Percentiles rank a stretch among this genome's conserved stretches.
phyloP scores from a whole-genome alignment of 2,329 filamentous ascomycete genomes.

The Beauveria varroae region DNA sequence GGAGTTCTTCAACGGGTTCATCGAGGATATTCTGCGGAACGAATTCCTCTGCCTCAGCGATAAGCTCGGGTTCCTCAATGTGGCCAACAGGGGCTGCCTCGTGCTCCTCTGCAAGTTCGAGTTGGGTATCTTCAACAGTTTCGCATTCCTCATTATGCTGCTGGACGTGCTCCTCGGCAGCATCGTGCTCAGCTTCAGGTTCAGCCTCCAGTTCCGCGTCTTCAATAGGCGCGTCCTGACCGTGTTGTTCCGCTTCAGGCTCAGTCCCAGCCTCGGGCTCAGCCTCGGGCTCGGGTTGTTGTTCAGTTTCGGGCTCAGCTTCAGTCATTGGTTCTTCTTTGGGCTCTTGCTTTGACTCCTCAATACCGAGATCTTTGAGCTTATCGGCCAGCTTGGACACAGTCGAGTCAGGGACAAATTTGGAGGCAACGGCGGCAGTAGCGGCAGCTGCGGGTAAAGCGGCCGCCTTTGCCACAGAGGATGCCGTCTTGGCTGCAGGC shows the following conservation, averaged over 20 bases:
- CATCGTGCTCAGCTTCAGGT: slow-evolving; percentile 3
- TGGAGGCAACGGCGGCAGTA: not conserved
- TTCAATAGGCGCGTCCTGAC: not conserved
- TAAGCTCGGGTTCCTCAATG: slow-evolving; percentile 1
- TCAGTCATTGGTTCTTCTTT: not conserved
- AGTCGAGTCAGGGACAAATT: not conserved
- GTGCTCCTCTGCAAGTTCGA: slow-evolving; percentile 7
- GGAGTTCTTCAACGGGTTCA: not conserved
- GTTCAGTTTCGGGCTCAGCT: too few relatives aligned
- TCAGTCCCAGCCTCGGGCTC: slow-evolving; percentile 6
- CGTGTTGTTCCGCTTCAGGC: not conserved
- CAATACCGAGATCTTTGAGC: not conserved
- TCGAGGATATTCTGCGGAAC: not conserved
- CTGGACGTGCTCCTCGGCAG: not conserved
- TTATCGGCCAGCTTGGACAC: slow-evolving; percentile 1
- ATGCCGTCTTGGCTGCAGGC: not conserved
- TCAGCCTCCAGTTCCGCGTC: not conserved
- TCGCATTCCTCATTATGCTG: slow-evolving; percentile 14
- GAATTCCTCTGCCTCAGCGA: slow-evolving; percentile 6
- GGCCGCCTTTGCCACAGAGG: not conserved
- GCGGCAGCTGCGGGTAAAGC: not conserved
- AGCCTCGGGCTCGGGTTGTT: not conserved
- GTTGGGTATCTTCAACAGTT: slow-evolving; percentile 12
- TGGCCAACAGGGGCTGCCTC: slow-evolving; percentile 4
- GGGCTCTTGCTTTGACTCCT: not conserved